Conservation (phyloP, 306 rosid genomes). For the Trifolium pratense region DNA sequence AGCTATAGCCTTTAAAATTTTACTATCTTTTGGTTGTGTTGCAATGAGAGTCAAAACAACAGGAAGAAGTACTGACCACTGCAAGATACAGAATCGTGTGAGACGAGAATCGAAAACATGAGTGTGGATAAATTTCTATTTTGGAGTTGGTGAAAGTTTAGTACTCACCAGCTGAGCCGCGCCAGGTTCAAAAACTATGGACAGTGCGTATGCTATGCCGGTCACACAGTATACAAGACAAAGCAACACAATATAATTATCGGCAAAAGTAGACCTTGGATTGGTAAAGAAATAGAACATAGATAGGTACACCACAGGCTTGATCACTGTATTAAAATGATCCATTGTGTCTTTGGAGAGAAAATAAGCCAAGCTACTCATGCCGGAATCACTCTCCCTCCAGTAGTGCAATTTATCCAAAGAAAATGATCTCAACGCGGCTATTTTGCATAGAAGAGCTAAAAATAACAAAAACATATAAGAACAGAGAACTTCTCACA, state of each 20-base stretch:
- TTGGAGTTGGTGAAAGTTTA: neutral
- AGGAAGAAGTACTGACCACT: conserved; percentile 96
- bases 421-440: conserved; percentile 93
- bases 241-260: conserved; percentile 73
- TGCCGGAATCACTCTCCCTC: conserved; percentile 94
- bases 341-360: conserved; percentile 93
- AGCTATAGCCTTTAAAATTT: conserved; percentile 62
- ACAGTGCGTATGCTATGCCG: conserved; percentile 85
- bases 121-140: conserved; percentile 2
- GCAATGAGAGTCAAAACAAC: conserved; percentile 90
- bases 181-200: conserved; percentile 85
- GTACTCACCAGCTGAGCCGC: conserved; percentile 92
- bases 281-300: conserved; percentile 93
- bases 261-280: conserved; percentile 87
- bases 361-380: conserved; percentile 96
- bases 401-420: conserved; percentile 77
- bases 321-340: conserved; percentile 76
- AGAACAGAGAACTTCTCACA: conserved; percentile 36
- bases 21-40: conserved; percentile 63
- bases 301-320: conserved; percentile 90
- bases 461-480: conserved; percentile 47
- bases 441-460: conserved; percentile 95
- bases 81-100: conserved; percentile 46
- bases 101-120: conserved; percentile 37
- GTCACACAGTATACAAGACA: conserved; percentile 95